Percentiles rank a stretch among this genome's conserved stretches.
These are phyloP conservation scores for Candida sp. DNA, from an alignment of 1,139 yeast species.

Conservation along the genomic window DNA sequence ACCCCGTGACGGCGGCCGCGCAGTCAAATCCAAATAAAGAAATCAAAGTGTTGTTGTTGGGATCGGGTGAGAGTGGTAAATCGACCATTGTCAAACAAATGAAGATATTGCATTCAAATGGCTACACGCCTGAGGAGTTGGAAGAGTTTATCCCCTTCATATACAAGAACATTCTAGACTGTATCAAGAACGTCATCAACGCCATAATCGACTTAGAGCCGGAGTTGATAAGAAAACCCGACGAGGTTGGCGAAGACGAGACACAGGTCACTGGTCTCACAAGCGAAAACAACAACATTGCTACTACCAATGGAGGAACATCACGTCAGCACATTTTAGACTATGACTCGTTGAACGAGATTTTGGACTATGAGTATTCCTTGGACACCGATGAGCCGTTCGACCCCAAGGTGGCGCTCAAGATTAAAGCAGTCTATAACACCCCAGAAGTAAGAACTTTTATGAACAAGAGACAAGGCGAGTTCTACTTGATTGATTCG, in stretches of 20 bases:
- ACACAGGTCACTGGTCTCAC: constrained; percentile 5
- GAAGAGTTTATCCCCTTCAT: constrained; percentile 73
- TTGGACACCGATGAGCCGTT: constrained; percentile 52
- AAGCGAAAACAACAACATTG: constrained; percentile 14
- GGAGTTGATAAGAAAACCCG: constrained; percentile 40
- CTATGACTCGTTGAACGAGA: constrained; percentile 48
- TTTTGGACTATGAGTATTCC: constrained; percentile 53
- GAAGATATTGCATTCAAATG: constrained; percentile 74
- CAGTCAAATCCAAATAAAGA: constrained; percentile 31
- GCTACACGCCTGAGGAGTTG: constrained; percentile 66
- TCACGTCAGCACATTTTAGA: constrained; percentile 26
- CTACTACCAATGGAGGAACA: constrained; percentile 17
- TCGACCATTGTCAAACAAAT: constrained; percentile 79
- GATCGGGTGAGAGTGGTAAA: constrained; percentile 84
- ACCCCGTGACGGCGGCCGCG: constrained; percentile 17
- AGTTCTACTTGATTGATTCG: constrained; percentile 87
- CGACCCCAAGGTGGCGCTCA: constrained; percentile 46
- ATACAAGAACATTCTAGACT: constrained; percentile 67
- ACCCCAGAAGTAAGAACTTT: constrained; percentile 60
- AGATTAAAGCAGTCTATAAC: constrained; percentile 56
- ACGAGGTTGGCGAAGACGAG: constrained; percentile 8
- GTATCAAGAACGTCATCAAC: constrained; percentile 62
- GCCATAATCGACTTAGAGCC: constrained; percentile 58
- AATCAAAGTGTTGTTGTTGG: constrained; percentile 67
- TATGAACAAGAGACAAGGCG: constrained; percentile 64